Evolutionary conservation across 176 grass and related monocot species (phyloP).

Genomic region (Bonia amplexicaulis): DNA sequence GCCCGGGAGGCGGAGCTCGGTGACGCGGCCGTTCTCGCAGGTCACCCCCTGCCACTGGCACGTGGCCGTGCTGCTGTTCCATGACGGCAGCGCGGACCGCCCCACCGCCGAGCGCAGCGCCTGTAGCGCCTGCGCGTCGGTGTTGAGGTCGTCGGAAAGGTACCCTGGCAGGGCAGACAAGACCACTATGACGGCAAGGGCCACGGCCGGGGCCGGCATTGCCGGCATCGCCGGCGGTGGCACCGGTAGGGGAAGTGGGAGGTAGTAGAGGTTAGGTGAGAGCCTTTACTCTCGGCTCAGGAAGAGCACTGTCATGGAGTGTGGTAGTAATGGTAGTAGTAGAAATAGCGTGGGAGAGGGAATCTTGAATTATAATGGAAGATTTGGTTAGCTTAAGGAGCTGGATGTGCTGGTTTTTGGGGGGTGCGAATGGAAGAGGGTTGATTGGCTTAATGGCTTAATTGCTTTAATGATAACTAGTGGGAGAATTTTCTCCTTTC

Average conservation of each 20-base stretch:
- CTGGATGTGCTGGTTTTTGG: not conserved
- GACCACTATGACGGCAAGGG: constrained; percentile 28
- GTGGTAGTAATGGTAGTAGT: constrained; percentile 10
- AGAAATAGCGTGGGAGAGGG: constrained; percentile 40
- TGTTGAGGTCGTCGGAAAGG: constrained; percentile 46
- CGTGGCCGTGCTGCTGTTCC: constrained; percentile 62
- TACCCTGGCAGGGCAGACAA: constrained; percentile 3
- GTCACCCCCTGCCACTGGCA: constrained; percentile 69
- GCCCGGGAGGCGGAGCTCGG: constrained; percentile 68
- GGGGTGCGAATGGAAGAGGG: not conserved
- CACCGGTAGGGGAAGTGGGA: not conserved
- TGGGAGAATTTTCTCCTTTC: constrained; percentile 46
- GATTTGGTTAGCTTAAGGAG: constrained; percentile 35
- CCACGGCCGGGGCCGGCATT: constrained; percentile 37
- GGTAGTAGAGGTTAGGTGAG: constrained; percentile 1
- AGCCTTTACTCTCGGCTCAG: constrained; percentile 23
- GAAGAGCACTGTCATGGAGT: constrained; percentile 23
- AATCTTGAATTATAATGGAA: constrained; percentile 71
- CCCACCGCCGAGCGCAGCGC: constrained; percentile 63
- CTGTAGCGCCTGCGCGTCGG: constrained; percentile 59
- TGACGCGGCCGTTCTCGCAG: constrained; percentile 65
- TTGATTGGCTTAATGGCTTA: constrained; percentile 33
- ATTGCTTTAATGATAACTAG: constrained; percentile 48
- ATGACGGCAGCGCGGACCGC: constrained; percentile 45
- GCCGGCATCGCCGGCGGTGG: constrained; percentile 38